phyloP scores from a whole-genome alignment of 2,329 filamentous ascomycete species.

The Kalmusia sp. region DNA sequence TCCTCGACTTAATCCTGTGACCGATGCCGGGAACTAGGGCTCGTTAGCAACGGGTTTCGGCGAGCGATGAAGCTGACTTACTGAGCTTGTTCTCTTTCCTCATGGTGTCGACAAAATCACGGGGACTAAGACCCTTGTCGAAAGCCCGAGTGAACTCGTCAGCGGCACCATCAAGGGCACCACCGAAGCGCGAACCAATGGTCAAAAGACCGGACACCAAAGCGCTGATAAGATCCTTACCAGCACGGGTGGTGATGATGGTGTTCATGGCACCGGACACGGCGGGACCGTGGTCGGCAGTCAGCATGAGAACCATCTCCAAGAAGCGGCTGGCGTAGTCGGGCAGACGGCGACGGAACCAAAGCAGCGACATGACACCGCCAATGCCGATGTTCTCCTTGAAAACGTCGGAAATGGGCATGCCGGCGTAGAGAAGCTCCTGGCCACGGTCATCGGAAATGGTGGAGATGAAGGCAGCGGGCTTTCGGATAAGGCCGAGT shows the following conservation, averaged over 20 bases:
- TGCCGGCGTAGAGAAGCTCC: conserved; percentile 97
- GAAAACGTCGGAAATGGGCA: conserved; percentile 99
- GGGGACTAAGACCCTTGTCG: conserved; percentile 96
- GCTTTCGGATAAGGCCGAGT: conserved; percentile 98
- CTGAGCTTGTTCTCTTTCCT: conserved; percentile 99
- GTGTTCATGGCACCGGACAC: conserved; percentile 99
- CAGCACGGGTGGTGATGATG: conserved; percentile 98
- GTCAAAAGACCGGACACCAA: conserved; percentile 96
- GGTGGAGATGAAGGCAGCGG: conserved; percentile 98
- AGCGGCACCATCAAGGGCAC: conserved; percentile 95
- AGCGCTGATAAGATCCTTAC: conserved; percentile 96
- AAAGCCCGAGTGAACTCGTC: conserved; percentile 99
- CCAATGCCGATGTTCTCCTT: conserved; percentile 98
- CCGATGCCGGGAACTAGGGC: conserved; percentile 86
- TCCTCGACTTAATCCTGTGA: conserved; percentile 98
- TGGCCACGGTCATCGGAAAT: conserved; percentile 99
- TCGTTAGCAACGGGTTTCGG: conserved; percentile 22
- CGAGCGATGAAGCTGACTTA: conserved; percentile 49
- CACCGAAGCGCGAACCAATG: conserved; percentile 97
- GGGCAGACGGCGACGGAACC: conserved; percentile 98
- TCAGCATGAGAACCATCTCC: conserved; percentile 99
- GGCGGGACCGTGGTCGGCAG: conserved; percentile 97
- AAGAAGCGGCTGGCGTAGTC: conserved; percentile 98
- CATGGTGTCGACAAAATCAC: conserved; percentile 99
- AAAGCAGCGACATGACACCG: conserved; percentile 99